Evolutionary conservation across 108 stramenopile genomes (phyloP), one percentile per base, ranked within the genome.

Genomic region (Conticribra guillardii): DNA sequence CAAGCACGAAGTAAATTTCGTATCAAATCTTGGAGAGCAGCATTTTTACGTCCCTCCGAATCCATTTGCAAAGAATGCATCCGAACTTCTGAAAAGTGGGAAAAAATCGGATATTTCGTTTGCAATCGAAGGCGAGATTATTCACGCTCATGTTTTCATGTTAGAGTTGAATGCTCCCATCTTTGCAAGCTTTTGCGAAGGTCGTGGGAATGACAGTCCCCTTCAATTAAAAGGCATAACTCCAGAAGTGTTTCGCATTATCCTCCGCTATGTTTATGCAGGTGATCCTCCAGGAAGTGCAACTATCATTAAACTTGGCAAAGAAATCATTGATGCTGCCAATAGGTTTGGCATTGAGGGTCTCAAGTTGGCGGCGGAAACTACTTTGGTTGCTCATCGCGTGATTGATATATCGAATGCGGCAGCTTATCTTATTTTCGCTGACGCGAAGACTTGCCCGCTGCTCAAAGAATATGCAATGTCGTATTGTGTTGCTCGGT

Each of bases 291-390:
- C 72, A 15, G 0, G 22, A 4, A 22, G 0, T 3, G 18, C 0
- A 8, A 19, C 15, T 22, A n/a, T 60, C 15, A 30, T 33, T 14
- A 9, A 28, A 49, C 7, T 37, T 1, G 55, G 60, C 8, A 61
- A 62, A 62, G 60, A 62, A 1, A 41, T 73, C 16, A 56, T 73
- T 46, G 54, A 56, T 2, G 64, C 56, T n/a, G n/a, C n/a, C n/a
- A n/a, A n/a, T n/a, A n/a, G n/a, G n/a, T n/a, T n/a, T n/a, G n/a
- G n/a, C n/a, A n/a, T n/a, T n/a, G n/a, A n/a, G n/a, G n/a, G n/a
- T n/a, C n/a, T n/a, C n/a, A n/a, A n/a, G n/a, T n/a, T n/a, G n/a
- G n/a, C n/a, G n/a, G n/a, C n/a, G n/a, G n/a, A n/a, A n/a, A n/a
- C n/a, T n/a, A n/a, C n/a, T n/a, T n/a, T n/a, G n/a, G 57, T 58